Base-by-base conservation (phyloP, 164 flowering plant genomes). In the Piper betle region DNA sequence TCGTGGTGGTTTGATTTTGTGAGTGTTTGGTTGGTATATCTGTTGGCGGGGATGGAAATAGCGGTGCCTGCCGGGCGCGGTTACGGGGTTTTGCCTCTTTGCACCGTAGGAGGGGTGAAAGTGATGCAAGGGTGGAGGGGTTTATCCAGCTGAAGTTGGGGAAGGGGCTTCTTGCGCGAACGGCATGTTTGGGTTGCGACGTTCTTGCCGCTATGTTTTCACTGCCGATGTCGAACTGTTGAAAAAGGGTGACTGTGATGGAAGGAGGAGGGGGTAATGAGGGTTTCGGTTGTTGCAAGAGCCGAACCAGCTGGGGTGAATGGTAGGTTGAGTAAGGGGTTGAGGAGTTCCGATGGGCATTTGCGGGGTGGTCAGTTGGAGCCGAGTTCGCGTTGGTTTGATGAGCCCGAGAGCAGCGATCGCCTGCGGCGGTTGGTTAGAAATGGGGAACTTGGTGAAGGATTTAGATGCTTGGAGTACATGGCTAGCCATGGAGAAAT, bases 381-480 rank as follows among this genome's bases (percentile, higher is more conserved):
- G 58, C 65, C 66, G 42, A 64, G 66, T n/a, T 71, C 69, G 0
- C 64, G 48, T 2, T 70, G 61, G 69, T 60, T 69, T 55, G 86
- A 86, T 37, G 89, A 82, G 55, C 71, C 66, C n/a, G 81, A 78
- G 74, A 77, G 79, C 60, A 84, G 85, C 53, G 79, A 76, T 62
- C 77, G 74, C 33, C 81, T 90, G 1, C 80, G 81, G 3, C 57
- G 76, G 11, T 70, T 82, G 65, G 85, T 87, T 61, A 74, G 87
- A 53, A 80, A 77, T 71, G 95, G 92, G 62, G 77, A 81, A 59
- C 62, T 85, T 39, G 85, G 83, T 19, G 82, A 80, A 64, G 86
- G 80, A 37, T 79, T 86, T 65, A 74, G 40, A 57, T 73, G 71
- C 60, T 71, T 87, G 10, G 87, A 87, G 71, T 68, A 59, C 59